Percentiles rank a stretch among this genome's conserved stretches.
phyloP scores from a whole-genome alignment of 1,139 yeast species.

The Kazachstania sp. region DNA sequence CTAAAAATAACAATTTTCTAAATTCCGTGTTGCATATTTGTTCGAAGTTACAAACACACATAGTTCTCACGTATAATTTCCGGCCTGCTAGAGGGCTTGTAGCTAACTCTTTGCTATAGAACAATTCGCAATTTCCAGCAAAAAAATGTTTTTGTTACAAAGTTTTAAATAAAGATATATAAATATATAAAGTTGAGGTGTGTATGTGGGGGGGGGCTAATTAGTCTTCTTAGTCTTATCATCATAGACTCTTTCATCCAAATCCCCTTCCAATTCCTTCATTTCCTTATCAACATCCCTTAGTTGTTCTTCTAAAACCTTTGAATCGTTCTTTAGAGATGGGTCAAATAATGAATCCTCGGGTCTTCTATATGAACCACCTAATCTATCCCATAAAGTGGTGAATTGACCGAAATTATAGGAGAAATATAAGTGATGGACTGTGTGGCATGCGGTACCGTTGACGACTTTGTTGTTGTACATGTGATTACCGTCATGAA shows the following conservation, averaged over 20 bases:
- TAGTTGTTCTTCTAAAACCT: slow-evolving; percentile 67
- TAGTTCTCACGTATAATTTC: too few relatives aligned
- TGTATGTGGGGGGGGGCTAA: slow-evolving; percentile 17
- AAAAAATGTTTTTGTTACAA: too few relatives aligned
- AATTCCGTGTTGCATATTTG: too few relatives aligned
- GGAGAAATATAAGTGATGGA: slow-evolving; percentile 92
- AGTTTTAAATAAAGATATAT: neutral
- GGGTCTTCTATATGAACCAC: slow-evolving; percentile 87
- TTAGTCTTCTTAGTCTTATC: slow-evolving; percentile 4
- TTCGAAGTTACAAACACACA: too few relatives aligned
- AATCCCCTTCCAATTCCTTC: slow-evolving; percentile 65
- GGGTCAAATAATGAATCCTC: slow-evolving; percentile 77
- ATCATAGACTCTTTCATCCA: slow-evolving; percentile 45
- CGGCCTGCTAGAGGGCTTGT: too few relatives aligned
- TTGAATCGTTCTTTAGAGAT: slow-evolving; percentile 46
- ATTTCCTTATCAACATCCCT: slow-evolving; percentile 74
- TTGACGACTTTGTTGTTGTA: slow-evolving; percentile 89
- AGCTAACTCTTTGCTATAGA: too few relatives aligned
- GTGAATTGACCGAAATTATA: slow-evolving; percentile 98
- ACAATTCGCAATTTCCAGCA: too few relatives aligned
- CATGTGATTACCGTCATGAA: slow-evolving; percentile 94
- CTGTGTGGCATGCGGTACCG: slow-evolving; percentile 97
- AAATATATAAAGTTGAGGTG: neutral
- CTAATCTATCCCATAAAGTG: slow-evolving; percentile 94
- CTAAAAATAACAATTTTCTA: too few relatives aligned